A percentile compares a stretch with the other conserved stretches of the same genome.
Conservation (phyloP, 2,329 filamentous ascomycete genomes). For the Alternaria gansuensis region DNA sequence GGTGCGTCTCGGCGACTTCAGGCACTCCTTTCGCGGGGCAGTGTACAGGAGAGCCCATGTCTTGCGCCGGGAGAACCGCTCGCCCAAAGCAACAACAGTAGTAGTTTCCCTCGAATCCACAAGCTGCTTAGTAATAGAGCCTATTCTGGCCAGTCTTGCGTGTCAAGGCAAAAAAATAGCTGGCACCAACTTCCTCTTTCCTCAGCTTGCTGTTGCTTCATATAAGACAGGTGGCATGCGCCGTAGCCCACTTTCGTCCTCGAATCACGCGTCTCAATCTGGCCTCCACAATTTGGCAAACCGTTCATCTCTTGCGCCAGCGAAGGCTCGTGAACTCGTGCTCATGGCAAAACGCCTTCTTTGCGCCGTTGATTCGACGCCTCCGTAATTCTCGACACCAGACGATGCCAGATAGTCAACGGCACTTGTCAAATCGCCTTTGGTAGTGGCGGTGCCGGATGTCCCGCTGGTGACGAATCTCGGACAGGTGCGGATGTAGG, state of each 20-base stretch:
- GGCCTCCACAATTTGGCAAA: slow-evolving; percentile 37
- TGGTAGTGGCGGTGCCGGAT: slow-evolving; percentile 39
- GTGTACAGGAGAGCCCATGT: slow-evolving; percentile 31
- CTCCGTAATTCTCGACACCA: slow-evolving; percentile 17
- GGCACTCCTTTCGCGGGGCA: slow-evolving; percentile 42
- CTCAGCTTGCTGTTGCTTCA: slow-evolving; percentile 39
- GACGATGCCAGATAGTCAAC: slow-evolving; percentile 20
- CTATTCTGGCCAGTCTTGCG: slow-evolving; percentile 32
- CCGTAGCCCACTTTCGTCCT: slow-evolving; percentile 34
- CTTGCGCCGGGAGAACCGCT: slow-evolving; percentile 31
- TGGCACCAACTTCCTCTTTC: slow-evolving; percentile 17
- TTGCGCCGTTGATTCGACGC: slow-evolving; percentile 36
- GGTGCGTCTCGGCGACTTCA: slow-evolving; percentile 44
- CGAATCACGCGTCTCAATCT: slow-evolving; percentile 43
- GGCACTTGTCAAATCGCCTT: slow-evolving; percentile 25
- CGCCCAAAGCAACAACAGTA: slow-evolving; percentile 12
- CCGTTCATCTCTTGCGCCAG: slow-evolving; percentile 41
- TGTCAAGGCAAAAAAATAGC: slow-evolving; percentile 7
- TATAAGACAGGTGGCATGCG: slow-evolving; percentile 31
- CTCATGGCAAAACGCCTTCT: slow-evolving; percentile 31
- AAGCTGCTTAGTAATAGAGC: slow-evolving; percentile 28
- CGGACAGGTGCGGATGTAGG: slow-evolving; percentile 44
- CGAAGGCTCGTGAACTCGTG: slow-evolving; percentile 28
- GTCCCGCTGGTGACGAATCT: slow-evolving; percentile 44
- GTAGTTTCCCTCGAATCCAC: slow-evolving; percentile 3